Conservation (phyloP, 306 rosid species). For the Carpinus viminea region DNA sequence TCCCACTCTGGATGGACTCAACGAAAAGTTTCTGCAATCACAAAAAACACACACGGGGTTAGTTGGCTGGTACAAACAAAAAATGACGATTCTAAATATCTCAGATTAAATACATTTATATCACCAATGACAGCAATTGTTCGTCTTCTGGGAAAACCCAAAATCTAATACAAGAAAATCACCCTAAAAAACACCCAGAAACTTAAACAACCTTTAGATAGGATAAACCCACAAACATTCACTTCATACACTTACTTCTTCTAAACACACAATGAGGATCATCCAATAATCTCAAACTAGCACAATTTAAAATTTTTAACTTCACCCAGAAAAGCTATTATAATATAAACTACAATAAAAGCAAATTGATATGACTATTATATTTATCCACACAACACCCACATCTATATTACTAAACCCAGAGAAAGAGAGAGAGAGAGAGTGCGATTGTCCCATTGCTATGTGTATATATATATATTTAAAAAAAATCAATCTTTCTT, state of each 20-base stretch:
- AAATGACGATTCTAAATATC: not conserved
- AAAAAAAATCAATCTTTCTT: not conserved
- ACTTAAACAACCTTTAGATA: not conserved
- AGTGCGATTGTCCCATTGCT: not conserved
- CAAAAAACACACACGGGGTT: slow-evolving; percentile 9
- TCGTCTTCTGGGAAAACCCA: not conserved
- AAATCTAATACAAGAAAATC: not conserved
- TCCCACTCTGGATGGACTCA: slow-evolving; percentile 74
- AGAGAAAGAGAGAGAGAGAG: not conserved
- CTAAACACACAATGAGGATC: not conserved
- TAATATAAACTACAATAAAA: not conserved
- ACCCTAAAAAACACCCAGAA: not conserved
- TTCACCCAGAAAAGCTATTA: slow-evolving; percentile 1
- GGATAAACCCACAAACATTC: not conserved
- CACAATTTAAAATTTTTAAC: not conserved
- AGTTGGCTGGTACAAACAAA: slow-evolving; percentile 1
- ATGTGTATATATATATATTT: not conserved
- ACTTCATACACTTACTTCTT: not conserved
- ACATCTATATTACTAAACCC: not conserved
- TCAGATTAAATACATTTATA: not conserved
- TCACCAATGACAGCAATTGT: not conserved
- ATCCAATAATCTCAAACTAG: not conserved
- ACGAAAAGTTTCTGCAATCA: slow-evolving; percentile 64
- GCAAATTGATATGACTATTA: not conserved
- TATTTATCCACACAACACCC: not conserved